phyloP scores from a whole-genome alignment of 768 basidiomycete species.

The Podaxis mareebaensis region DNA sequence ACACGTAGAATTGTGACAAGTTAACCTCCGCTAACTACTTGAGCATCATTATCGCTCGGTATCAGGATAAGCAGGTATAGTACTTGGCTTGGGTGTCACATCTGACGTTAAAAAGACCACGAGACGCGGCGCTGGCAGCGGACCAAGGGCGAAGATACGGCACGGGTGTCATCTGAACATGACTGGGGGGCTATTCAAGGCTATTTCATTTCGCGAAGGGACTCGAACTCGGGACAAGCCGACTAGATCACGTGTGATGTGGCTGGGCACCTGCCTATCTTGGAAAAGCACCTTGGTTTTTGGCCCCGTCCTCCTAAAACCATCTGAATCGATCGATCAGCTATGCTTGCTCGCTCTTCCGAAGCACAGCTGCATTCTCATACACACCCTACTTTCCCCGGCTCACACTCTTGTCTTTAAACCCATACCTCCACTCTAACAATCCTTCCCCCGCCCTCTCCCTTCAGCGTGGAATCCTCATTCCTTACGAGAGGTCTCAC shows the following conservation, averaged over 20 bases:
- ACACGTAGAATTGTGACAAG: not conserved
- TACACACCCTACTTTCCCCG: conserved; percentile 19
- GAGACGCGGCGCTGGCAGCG: not conserved
- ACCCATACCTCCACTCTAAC: conserved; percentile 19
- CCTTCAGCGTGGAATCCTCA: conserved; percentile 15
- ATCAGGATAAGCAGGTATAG: not conserved
- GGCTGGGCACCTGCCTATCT: conserved; percentile 30
- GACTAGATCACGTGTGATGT: conserved; percentile 6
- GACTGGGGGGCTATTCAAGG: not conserved
- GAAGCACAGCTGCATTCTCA: conserved; percentile 19
- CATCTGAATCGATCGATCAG: conserved; percentile 37
- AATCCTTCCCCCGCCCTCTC: conserved; percentile 15
- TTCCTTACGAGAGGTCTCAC: conserved; percentile 16
- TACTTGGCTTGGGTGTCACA: not conserved
- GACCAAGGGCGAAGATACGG: conserved; percentile 6
- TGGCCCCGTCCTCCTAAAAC: conserved; percentile 26
- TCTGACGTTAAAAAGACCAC: not conserved
- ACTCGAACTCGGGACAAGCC: conserved; percentile 2
- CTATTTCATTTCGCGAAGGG: conserved; percentile 15
- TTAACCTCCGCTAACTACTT: not conserved
- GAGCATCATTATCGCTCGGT: not conserved
- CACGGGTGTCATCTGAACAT: conserved; percentile 9
- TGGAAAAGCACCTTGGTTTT: conserved; percentile 31
- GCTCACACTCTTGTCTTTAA: conserved; percentile 26
- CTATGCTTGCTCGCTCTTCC: conserved; percentile 22